Evolutionary conservation across 78 protist genomes (phyloP).

Genomic region (Diacronema lutheri): DNA sequence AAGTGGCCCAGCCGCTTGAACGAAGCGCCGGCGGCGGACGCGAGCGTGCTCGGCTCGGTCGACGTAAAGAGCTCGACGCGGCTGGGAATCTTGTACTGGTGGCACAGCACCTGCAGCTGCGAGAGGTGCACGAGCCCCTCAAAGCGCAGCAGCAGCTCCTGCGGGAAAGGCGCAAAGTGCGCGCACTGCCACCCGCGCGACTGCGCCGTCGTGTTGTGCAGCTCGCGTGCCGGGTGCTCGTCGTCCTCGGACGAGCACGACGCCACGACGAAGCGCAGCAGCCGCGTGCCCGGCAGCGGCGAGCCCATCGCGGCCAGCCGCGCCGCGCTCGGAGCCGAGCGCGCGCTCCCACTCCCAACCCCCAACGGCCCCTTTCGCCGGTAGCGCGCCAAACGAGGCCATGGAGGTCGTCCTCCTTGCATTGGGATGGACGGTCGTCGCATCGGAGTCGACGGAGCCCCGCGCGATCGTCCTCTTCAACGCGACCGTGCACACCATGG

Average conservation of each 20-base stretch:
- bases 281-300: no score
- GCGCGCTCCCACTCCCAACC: no score
- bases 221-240: conserved; percentile 32
- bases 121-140: not conserved
- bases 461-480: no score
- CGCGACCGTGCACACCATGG: no score
- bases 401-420: no score
- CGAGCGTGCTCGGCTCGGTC: not conserved
- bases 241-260: conserved; percentile 16
- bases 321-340: no score
- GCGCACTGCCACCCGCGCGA: conserved; percentile 47
- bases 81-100: conserved; percentile 37
- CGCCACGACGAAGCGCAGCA: not conserved
- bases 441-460: no score
- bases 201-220: not conserved
- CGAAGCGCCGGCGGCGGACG: not conserved
- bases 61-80: conserved; percentile 40
- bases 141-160: conserved; percentile 38
- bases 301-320: no score
- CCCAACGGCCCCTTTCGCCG: no score
- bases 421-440: no score
- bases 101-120: conserved; percentile 35
- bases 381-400: no score
- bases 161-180: conserved; percentile 39
- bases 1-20: conserved; percentile 40